These are phyloP conservation scores for Bacterosira constricta DNA, from an alignment of 108 stramenopile species.

Conservation along the genomic window DNA sequence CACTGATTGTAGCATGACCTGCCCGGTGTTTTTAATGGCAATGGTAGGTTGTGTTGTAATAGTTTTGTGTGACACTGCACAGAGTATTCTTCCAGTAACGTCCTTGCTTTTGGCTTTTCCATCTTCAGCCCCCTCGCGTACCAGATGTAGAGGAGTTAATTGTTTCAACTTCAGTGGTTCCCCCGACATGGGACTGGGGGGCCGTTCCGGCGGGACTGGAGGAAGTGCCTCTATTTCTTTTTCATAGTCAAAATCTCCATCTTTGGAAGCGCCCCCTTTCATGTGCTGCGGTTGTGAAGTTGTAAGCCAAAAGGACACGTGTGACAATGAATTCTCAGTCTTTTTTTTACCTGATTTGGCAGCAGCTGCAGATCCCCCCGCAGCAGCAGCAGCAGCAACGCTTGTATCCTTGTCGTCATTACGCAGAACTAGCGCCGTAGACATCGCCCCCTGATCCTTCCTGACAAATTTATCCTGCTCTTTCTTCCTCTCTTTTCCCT, in stretches of 20 bases:
- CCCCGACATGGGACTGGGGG: constrained; percentile 83
- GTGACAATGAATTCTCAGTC: constrained; percentile 46
- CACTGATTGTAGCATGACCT: constrained; percentile 71
- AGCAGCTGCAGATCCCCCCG: too few relatives aligned
- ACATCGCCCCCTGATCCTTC: constrained; percentile 48
- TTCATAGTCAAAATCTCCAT: constrained; percentile 36
- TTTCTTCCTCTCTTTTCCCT: constrained; percentile 40
- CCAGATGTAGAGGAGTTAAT: constrained; percentile 49
- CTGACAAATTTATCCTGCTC: constrained; percentile 20
- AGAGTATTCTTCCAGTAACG: constrained; percentile 42
- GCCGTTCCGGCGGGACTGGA: constrained; percentile 71
- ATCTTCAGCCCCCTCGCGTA: constrained; percentile 11
- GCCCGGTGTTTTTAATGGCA: constrained; percentile 71
- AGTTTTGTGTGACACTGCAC: constrained; percentile 79
- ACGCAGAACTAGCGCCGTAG: constrained; percentile 17
- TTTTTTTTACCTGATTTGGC: constrained; percentile 45
- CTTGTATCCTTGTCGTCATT: neutral
- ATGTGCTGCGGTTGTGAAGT: constrained; percentile 68
- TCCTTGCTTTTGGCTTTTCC: neutral
- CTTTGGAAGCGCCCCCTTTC: neutral
- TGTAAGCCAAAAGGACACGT: constrained; percentile 83
- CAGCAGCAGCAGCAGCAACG: constrained; percentile 24
- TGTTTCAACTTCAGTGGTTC: constrained; percentile 82
- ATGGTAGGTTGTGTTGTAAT: constrained; percentile 79
- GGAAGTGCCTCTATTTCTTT: constrained; percentile 16